Evolutionary conservation across 768 basidiomycete genomes (phyloP).

Genomic region (Lenzites betulinus): DNA sequence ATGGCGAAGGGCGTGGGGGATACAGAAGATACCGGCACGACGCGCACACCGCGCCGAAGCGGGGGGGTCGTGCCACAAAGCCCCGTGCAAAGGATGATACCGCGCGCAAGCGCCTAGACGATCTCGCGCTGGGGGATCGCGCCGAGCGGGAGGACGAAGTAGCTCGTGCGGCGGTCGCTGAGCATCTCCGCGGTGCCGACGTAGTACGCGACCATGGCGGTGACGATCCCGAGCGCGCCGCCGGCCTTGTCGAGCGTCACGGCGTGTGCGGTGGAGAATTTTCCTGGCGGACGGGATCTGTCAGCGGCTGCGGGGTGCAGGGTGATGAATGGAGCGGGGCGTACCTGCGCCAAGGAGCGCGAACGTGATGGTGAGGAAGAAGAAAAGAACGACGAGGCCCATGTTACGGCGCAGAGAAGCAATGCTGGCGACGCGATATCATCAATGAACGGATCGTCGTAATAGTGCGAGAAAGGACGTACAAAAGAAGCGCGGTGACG

Average conservation of each 20-base stretch:
- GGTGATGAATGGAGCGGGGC: slow-evolving; percentile 28
- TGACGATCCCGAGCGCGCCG: slow-evolving; percentile 47
- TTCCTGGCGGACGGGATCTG: slow-evolving; percentile 16
- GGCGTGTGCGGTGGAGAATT: slow-evolving; percentile 20
- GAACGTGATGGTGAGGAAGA: slow-evolving; percentile 57
- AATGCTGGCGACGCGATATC: slow-evolving; percentile 34
- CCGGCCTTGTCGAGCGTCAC: slow-evolving; percentile 39
- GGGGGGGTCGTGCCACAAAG: not conserved
- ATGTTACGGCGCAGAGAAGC: slow-evolving; percentile 54
- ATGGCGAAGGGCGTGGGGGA: slow-evolving; percentile 8
- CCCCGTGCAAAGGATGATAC: not conserved
- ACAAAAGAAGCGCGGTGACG: slow-evolving; percentile 72
- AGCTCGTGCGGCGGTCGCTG: slow-evolving; percentile 34
- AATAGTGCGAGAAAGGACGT: slow-evolving; percentile 27
- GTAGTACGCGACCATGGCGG: slow-evolving; percentile 51
- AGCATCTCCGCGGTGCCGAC: slow-evolving; percentile 45
- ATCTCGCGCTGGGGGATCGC: slow-evolving; percentile 27
- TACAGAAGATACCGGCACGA: not conserved
- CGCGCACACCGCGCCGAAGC: not conserved
- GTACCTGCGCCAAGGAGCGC: slow-evolving; percentile 44
- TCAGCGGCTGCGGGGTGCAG: not conserved
- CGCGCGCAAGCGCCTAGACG: not conserved
- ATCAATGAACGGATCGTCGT: not conserved
- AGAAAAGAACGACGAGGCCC: slow-evolving; percentile 50
- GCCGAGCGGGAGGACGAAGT: slow-evolving; percentile 46